Evolutionary conservation across 2,329 filamentous ascomycete genomes (phyloP).

Genomic region (Stagonosporopsis tanaceti): DNA sequence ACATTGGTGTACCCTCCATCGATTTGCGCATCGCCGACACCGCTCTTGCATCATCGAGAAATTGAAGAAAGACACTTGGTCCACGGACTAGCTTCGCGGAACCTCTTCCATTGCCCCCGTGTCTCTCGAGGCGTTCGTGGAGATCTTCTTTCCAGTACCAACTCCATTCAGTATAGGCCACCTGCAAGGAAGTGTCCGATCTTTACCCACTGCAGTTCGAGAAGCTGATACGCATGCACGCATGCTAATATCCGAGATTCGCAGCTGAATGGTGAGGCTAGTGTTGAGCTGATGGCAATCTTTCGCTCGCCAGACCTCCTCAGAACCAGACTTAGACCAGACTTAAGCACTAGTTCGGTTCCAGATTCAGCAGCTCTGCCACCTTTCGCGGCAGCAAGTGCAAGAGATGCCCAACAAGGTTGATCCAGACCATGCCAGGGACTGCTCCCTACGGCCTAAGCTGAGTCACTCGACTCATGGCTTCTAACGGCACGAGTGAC

Average conservation of each 20-base stretch:
- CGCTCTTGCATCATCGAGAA: no score
- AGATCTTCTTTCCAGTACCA: neutral
- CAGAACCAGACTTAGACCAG: neutral
- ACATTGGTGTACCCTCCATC: neutral
- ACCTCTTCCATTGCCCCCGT: neutral
- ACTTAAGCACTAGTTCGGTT: neutral
- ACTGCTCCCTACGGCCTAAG: neutral
- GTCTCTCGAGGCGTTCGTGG: neutral
- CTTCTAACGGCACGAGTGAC: neutral
- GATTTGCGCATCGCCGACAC: neutral
- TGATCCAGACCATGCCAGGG: neutral
- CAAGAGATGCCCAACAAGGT: neutral
- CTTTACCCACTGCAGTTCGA: neutral
- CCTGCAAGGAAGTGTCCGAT: neutral
- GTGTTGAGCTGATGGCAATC: neutral
- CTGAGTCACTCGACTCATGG: neutral
- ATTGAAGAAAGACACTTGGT: neutral
- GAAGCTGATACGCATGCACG: neutral
- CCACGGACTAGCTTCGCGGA: neutral
- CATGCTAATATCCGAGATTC: neutral
- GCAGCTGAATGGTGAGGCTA: neutral
- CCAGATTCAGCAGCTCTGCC: neutral
- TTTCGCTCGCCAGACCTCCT: constrained; percentile 6
- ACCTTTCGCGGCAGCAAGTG: neutral
- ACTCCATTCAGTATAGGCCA: neutral